Percentiles rank a stretch among this genome's conserved stretches.
Evolutionary conservation across 2,329 filamentous ascomycete genomes (phyloP).

Genomic region (Calonectria ilicicola): DNA sequence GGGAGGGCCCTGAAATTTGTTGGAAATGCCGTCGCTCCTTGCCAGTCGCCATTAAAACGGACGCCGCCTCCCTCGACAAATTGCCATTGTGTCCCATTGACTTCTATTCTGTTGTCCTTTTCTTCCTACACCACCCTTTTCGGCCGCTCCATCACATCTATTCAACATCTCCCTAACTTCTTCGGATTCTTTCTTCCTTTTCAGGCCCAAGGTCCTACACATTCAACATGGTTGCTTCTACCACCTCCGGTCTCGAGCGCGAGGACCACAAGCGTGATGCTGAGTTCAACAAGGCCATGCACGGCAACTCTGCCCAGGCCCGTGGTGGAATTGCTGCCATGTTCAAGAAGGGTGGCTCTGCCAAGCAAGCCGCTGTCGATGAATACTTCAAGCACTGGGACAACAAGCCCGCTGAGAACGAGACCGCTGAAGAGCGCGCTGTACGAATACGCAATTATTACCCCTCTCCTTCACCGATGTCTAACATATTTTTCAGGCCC

Average conservation of each 20-base stretch:
- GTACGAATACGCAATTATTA: conserved; percentile 58
- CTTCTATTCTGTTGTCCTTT: conserved; percentile 15
- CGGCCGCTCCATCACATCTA: conserved; percentile 5
- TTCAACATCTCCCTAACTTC: conserved; percentile 19
- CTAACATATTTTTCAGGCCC: conserved; percentile 64
- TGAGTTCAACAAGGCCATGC: conserved; percentile 89
- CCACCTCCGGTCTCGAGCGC: conserved; percentile 71
- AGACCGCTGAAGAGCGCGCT: conserved; percentile 86
- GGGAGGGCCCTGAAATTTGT: conserved; percentile 47
- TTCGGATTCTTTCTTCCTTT: conserved; percentile 23
- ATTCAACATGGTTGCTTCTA: conserved; percentile 59
- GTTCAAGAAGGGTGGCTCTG: conserved; percentile 81
- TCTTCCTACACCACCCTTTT: background rate
- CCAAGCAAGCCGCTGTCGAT: conserved; percentile 85
- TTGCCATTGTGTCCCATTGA: conserved; percentile 24
- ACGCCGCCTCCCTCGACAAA: conserved; percentile 22
- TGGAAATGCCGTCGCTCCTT: conserved; percentile 37
- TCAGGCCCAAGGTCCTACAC: conserved; percentile 26
- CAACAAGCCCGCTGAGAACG: conserved; percentile 80
- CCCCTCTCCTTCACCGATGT: conserved; percentile 26
- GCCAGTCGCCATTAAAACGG: conserved; percentile 41
- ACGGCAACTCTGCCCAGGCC: conserved; percentile 77
- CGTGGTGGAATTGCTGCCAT: conserved; percentile 84
- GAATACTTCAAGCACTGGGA: conserved; percentile 99
- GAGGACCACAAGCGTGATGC: conserved; percentile 90